These are phyloP conservation scores for Avena sativa DNA, from an alignment of 176 grass and related monocot genomes.

Conservation along the genomic window DNA sequence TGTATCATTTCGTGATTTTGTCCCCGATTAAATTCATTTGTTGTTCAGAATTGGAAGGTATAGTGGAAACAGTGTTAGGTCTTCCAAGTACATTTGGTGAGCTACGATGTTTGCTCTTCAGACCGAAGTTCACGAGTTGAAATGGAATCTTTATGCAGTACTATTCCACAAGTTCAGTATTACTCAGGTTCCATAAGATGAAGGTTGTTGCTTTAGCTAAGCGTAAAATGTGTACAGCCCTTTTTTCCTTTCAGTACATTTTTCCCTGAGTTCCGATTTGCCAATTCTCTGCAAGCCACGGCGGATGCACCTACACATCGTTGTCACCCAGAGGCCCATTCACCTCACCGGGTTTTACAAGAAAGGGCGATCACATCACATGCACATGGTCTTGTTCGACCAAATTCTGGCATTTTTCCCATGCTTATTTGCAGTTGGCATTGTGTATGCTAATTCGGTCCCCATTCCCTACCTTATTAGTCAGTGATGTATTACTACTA, in stretches of 20 bases:
- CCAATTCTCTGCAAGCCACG: not conserved
- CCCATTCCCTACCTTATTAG: not conserved
- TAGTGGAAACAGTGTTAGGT: not conserved
- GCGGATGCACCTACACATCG: not conserved
- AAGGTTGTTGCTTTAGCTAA: too few relatives aligned
- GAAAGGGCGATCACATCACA: not conserved
- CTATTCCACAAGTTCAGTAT: not conserved
- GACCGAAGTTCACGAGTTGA: not conserved
- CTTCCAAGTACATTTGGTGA: not conserved
- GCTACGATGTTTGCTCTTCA: not conserved
- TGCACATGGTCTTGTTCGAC: not conserved
- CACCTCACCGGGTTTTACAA: not conserved
- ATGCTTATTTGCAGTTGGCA: not conserved
- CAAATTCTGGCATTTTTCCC: too few relatives aligned
- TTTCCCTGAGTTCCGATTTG: not conserved
- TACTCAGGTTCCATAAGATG: not conserved
- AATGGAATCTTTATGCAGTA: not conserved
- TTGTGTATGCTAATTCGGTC: not conserved
- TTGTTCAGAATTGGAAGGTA: conserved; percentile 13
- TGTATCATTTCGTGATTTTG: conserved; percentile 33
- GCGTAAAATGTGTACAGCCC: too few relatives aligned
- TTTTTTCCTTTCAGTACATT: not conserved
- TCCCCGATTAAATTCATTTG: not conserved
- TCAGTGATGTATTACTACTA: not conserved
- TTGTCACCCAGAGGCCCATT: not conserved